Conservation (phyloP, 495 filamentous ascomycete species). For the Thermothielavioides terrestris region DNA sequence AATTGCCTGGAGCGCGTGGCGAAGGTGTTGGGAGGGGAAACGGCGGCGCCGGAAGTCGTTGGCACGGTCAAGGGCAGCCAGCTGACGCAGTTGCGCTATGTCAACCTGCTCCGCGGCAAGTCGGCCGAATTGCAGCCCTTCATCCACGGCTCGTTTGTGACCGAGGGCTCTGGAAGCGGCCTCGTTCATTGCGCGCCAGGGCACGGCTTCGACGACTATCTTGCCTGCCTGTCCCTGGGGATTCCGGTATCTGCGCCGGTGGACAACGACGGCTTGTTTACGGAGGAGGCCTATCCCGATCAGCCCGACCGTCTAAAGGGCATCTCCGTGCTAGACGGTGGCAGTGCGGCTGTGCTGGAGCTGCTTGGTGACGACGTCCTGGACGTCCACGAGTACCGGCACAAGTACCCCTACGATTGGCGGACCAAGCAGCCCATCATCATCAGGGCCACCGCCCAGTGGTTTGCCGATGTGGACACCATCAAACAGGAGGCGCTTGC, state of each 20-base stretch:
- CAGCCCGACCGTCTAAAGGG: constrained; percentile 49
- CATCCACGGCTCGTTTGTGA: constrained; percentile 78
- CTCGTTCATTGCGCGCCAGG: constrained; percentile 91
- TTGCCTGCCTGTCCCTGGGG: constrained; percentile 57
- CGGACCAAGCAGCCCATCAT: constrained; percentile 87
- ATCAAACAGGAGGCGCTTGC: constrained; percentile 66
- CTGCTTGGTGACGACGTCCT: constrained; percentile 55
- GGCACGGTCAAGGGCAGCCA: constrained; percentile 55
- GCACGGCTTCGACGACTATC: constrained; percentile 94
- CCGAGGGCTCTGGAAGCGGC: constrained; percentile 77
- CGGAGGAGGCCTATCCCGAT: constrained; percentile 59
- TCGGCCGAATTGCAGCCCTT: constrained; percentile 52
- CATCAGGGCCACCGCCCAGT: constrained; percentile 86
- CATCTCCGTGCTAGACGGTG: constrained; percentile 43
- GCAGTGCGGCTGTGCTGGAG: constrained; percentile 59
- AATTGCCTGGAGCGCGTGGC: constrained; percentile 48
- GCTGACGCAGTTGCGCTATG: constrained; percentile 57
- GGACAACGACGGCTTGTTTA: constrained; percentile 72
- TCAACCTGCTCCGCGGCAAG: constrained; percentile 51
- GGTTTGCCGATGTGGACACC: constrained; percentile 85
- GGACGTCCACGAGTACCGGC: constrained; percentile 56
- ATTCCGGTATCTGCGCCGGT: constrained; percentile 73
- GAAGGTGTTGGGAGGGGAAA: constrained; percentile 21
- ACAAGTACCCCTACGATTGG: constrained; percentile 99
- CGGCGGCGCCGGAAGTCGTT: constrained; percentile 38